Evolutionary conservation across 495 filamentous ascomycete genomes (phyloP).

Genomic region (Penicillium maclennaniae): DNA sequence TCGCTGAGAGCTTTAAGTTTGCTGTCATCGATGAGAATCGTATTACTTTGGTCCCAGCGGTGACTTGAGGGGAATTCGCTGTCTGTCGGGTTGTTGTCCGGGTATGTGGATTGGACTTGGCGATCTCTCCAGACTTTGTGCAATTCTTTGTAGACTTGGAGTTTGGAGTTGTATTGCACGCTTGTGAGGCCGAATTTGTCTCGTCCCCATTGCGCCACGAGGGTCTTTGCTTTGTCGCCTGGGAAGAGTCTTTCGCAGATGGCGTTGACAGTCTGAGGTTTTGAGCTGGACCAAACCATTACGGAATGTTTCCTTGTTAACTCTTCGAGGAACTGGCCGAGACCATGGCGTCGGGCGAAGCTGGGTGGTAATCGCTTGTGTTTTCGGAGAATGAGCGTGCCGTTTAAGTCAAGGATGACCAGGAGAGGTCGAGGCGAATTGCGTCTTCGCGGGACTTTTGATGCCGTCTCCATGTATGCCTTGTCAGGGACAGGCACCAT

Average conservation of each 20-base stretch:
- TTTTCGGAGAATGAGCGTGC: constrained; percentile 75
- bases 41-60: constrained; percentile 78
- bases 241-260: constrained; percentile 54
- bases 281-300: constrained; percentile 89
- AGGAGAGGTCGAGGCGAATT: constrained; percentile 52
- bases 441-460: constrained; percentile 21
- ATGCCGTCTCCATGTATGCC: constrained; percentile 44
- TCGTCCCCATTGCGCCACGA: constrained; percentile 76
- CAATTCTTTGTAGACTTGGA: constrained; percentile 86
- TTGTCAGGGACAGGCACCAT: constrained; percentile 31
- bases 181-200: constrained; percentile 66
- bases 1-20: constrained; percentile 72
- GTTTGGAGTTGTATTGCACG: constrained; percentile 61
- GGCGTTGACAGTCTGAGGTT: constrained; percentile 58
- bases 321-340: constrained; percentile 62
- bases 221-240: constrained; percentile 32
- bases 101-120: constrained; percentile 50
- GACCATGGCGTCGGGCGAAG: constrained; percentile 59
- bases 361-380: constrained; percentile 39
- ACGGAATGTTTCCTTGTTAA: constrained; percentile 65
- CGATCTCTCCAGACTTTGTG: constrained; percentile 62
- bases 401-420: constrained; percentile 88
- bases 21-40: constrained; percentile 84
- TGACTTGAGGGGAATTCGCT: constrained; percentile 1
- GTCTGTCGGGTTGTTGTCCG: constrained; percentile 6